A percentile compares a stretch with the other conserved stretches of the same genome.
These are phyloP conservation scores for Sarocladium brachiariae DNA, from an alignment of 2,329 filamentous ascomycete species.

Conservation along the genomic window DNA sequence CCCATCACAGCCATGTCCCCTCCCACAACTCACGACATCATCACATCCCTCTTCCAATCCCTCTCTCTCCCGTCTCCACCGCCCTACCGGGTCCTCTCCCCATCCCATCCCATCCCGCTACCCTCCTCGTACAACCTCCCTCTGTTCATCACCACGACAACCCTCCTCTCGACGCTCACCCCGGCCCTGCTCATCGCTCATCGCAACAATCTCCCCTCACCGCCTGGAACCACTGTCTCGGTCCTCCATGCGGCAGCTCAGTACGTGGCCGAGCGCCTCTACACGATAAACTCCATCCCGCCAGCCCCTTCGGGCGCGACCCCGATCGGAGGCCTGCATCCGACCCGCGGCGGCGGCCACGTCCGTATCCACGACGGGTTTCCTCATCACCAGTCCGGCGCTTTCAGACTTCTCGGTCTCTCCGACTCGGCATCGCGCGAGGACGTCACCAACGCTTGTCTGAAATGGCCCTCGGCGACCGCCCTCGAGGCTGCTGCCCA, in stretches of 20 bases:
- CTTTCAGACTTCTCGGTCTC: not conserved
- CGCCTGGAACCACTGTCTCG: not conserved
- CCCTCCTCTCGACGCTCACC: not conserved
- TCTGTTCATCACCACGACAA: not conserved
- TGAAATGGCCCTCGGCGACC: not conserved
- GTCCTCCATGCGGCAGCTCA: not conserved
- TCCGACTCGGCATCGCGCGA: not conserved
- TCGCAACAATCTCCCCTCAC: not conserved
- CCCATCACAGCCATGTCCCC: not conserved
- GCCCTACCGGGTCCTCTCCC: not conserved
- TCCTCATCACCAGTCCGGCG: not conserved
- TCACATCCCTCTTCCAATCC: not conserved
- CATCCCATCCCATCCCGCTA: not conserved
- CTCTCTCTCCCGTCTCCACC: not conserved
- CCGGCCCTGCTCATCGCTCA: not conserved
- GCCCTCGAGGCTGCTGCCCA: slow-evolving; percentile 3
- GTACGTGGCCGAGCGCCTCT: not conserved
- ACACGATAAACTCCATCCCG: not conserved
- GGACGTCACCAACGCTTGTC: not conserved
- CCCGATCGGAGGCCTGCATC: not conserved
- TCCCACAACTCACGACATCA: not conserved
- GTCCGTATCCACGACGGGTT: slow-evolving; percentile 4
- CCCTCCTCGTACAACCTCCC: slow-evolving; percentile 3
- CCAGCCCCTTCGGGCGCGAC: not conserved
- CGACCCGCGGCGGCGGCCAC: not conserved